Evolutionary conservation across 2,329 filamentous ascomycete genomes (phyloP).

Genomic region (Neodidymelliopsis sp.): DNA sequence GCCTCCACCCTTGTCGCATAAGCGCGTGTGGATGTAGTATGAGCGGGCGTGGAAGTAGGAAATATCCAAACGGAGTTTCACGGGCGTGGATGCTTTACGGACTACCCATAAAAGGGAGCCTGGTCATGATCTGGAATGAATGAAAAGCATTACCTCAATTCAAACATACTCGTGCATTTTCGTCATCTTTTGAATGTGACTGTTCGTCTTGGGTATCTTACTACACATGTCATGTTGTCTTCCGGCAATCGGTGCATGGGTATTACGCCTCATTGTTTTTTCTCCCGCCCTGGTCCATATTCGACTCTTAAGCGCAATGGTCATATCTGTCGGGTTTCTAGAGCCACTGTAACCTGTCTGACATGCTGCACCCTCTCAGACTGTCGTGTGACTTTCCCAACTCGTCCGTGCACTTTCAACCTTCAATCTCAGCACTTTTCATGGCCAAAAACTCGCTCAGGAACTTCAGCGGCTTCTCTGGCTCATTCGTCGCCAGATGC

Average conservation of each 20-base stretch:
- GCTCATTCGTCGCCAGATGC: slow-evolving; percentile 58
- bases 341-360: no score
- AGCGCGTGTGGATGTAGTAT: slow-evolving; percentile 46
- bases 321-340: no score
- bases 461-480: slow-evolving; percentile 60
- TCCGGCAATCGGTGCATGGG: no score
- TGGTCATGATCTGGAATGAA: slow-evolving; percentile 48
- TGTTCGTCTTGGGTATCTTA: slow-evolving; percentile 29
- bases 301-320: no score
- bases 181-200: slow-evolving; percentile 18
- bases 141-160: slow-evolving; percentile 46
- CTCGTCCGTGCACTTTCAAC: no score
- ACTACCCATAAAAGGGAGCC: slow-evolving; percentile 36
- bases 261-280: no score
- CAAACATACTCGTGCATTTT: slow-evolving; percentile 27
- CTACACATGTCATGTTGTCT: no score
- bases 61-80: slow-evolving; percentile 47
- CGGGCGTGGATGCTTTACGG: slow-evolving; percentile 47
- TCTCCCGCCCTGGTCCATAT: no score
- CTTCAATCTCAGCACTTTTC: slow-evolving; percentile 59
- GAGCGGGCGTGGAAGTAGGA: slow-evolving; percentile 32
- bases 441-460: slow-evolving; percentile 57
- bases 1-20: slow-evolving; percentile 62
- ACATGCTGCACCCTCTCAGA: no score
- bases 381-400: no score